These are phyloP conservation scores for Xylaria sp. DNA, from an alignment of 2,329 filamentous ascomycete genomes.

Conservation along the genomic window DNA sequence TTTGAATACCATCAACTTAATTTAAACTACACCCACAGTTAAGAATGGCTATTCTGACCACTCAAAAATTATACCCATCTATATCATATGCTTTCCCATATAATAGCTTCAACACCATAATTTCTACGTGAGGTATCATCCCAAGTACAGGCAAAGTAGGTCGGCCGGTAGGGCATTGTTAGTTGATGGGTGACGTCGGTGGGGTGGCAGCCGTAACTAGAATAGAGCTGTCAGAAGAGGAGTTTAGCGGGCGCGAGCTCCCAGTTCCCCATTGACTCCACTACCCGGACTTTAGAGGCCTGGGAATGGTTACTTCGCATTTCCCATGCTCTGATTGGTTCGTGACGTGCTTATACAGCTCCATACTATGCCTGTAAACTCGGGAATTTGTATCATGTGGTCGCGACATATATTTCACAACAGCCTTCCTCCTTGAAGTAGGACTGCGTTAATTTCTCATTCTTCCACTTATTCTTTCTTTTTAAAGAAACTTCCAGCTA, in stretches of 20 bases:
- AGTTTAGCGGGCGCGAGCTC: constrained; percentile 22
- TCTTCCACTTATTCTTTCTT: neutral
- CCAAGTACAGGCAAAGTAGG: constrained; percentile 15
- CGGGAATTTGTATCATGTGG: constrained; percentile 8
- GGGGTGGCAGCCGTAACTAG: constrained; percentile 26
- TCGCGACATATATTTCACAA: constrained; percentile 14
- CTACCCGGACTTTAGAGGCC: constrained; percentile 24
- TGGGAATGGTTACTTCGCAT: constrained; percentile 29
- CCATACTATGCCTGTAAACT: neutral
- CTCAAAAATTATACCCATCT: neutral
- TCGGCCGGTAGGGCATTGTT: neutral
- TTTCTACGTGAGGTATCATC: neutral
- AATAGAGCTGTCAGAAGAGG: constrained; percentile 10
- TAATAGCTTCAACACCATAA: neutral
- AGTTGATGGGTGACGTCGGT: constrained; percentile 23
- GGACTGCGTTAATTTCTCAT: constrained; percentile 6
- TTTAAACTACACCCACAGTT: neutral
- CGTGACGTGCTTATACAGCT: neutral
- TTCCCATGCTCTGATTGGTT: constrained; percentile 16
- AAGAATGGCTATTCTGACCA: neutral
- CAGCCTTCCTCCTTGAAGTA: neutral
- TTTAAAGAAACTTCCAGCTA: neutral
- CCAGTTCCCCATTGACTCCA: constrained; percentile 25
- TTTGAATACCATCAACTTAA: neutral
- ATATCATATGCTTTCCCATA: too few relatives aligned